A percentile compares a stretch with the other conserved stretches of the same genome.
These are phyloP conservation scores for Colletotrichum liaoningense DNA, from an alignment of 2,329 filamentous ascomycete species.

Conservation along the genomic window DNA sequence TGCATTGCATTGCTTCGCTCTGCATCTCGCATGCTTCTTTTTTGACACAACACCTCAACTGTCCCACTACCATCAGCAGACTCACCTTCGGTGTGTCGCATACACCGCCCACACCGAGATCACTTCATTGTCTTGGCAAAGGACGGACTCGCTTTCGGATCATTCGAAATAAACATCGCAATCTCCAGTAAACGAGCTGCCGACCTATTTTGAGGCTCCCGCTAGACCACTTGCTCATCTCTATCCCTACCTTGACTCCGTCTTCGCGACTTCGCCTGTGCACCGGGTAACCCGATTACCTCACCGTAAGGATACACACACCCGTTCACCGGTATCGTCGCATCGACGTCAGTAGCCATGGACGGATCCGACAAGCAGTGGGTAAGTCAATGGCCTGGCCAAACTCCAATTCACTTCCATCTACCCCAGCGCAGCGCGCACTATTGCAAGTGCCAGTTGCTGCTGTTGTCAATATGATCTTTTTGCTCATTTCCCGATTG, in stretches of 20 bases:
- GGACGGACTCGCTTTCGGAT: neutral
- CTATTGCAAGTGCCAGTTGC: neutral
- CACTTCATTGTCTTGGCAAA: neutral
- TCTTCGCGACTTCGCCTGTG: neutral
- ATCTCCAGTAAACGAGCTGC: neutral
- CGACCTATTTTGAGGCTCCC: neutral
- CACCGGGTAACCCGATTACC: neutral
- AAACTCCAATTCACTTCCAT: neutral
- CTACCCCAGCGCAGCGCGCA: neutral
- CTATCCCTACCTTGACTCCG: neutral
- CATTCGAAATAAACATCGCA: neutral
- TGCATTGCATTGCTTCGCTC: conserved; percentile 4
- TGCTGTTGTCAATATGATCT: conserved; percentile 14
- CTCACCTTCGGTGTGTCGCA: neutral
- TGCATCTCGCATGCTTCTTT: neutral
- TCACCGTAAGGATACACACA: neutral
- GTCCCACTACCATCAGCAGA: neutral
- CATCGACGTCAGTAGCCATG: conserved; percentile 14
- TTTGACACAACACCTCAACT: neutral
- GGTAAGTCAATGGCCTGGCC: conserved; percentile 48
- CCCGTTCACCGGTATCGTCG: neutral
- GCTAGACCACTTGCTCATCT: neutral
- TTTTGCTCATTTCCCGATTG: neutral
- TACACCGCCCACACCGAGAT: neutral
- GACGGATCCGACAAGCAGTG: conserved; percentile 58